Base-by-base conservation (phyloP, 2,329 filamentous ascomycete genomes). In the Teratosphaeria epicoccoides region DNA sequence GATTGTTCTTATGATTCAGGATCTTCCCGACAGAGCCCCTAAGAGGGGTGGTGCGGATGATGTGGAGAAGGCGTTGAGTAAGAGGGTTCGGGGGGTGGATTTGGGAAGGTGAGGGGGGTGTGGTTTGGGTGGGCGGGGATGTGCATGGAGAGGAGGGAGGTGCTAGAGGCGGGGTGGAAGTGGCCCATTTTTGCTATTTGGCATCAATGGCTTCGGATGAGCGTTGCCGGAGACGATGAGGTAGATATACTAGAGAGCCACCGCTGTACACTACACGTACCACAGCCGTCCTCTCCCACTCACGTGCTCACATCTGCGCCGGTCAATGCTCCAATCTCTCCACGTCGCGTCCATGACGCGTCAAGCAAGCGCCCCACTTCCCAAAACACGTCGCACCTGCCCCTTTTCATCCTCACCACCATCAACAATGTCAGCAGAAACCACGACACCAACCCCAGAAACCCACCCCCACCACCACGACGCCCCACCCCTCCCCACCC, bases 11-110 rank as follows among this genome's bases (percentile, higher is more conserved):
- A 95, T 98, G 69, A 81, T 97, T 74, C 83, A 93, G 83, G 87
- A 89, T 82, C 89, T 88, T 80, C 88, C 90, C 95, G 90, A 95
- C 87, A 85, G 85, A 82, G 82, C 85, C 81, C 84, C 83, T 71
- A 69, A 69, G 59, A 58, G 66, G 24, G 58, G 62, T n/a, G 57
- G 55, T 22, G 56, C 58, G 23, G 56, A 48, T 10, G 58, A 57
- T 28, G 56, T 55, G 20, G 49, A 43, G 20, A 51, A 50, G 9
- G 52, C 53, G 12, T 51, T 68, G 55, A 55, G 58, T 14, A 68
- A 68, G 56, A 58, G 61, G 47, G 60, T 68, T 67, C 55, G 44
- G 54, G 45, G 50, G 2, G 53, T 56, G 24, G 47, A 53, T 48
- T 46, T 57, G 45, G 50, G 55, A 9, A 45, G 29, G 25, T 45